Base-by-base conservation (phyloP, 2,329 filamentous ascomycete genomes). In the Beauveria asiatica region DNA sequence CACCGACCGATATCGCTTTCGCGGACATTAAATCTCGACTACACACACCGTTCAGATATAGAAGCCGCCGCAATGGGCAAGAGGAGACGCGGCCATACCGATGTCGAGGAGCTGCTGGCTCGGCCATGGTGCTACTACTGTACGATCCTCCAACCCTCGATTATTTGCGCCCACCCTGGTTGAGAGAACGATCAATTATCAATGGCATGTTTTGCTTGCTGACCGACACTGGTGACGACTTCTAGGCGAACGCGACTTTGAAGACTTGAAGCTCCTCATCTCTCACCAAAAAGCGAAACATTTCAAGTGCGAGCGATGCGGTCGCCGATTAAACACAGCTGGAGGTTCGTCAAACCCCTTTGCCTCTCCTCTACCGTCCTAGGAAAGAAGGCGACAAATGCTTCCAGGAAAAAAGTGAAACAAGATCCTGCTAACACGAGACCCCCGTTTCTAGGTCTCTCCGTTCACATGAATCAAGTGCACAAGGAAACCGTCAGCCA, bases 211-310 rank as follows among this genome's bases (percentile, higher is more conserved):
- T 13, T 13, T 45, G 13, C 0, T 23, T 54, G 21, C 44, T 54
- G 23, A 52, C 50, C 42, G 27, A 52, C 8, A 13, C 19, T 48
- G 25, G 9, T 44, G 19, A 13, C 7, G 2, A 16, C 33, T 57
- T 25, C 3, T 59, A 87, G 84, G 84, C 75, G 94, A 99, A 76
- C 89, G 93, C 77, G 93, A 97, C 76, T 99, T 97, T 72, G 92
- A 97, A 74, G 94, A 99, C 73, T 75, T 96, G 51, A 97, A 96
- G 79, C 92, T 97, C 67, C 85, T 99, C 65, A 95, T 96, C 67
- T 92, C 90, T 61, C 94, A 99, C 74, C 94, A 97, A 71, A 97
- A 97, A 73, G 92, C 93, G n/a, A 97, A 97, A 76, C 94, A 99
- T 75, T 97, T 96, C 81, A 97, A 96, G 75, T 99, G 94, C 76